Percentiles rank a stretch among this genome's conserved stretches.
These are phyloP conservation scores for Trichoderma lentiforme DNA, from an alignment of 2,329 filamentous ascomycete genomes.

Conservation along the genomic window DNA sequence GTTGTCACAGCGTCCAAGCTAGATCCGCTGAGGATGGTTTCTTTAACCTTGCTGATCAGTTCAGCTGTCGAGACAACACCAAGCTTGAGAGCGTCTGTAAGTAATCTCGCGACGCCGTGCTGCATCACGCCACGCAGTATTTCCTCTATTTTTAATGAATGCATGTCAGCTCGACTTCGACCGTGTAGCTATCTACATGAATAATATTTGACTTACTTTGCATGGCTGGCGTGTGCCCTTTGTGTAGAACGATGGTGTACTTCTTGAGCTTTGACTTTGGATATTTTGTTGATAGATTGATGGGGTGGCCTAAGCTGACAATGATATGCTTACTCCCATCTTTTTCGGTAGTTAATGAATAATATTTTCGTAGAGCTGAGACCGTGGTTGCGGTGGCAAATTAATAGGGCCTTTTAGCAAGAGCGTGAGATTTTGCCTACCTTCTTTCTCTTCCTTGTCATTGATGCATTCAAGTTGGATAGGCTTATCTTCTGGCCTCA, in stretches of 20 bases:
- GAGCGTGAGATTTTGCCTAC: not conserved
- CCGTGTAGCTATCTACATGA: not conserved
- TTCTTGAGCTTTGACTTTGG: not conserved
- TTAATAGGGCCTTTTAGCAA: not conserved
- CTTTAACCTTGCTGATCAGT: conserved; percentile 12
- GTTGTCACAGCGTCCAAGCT: conserved; percentile 2
- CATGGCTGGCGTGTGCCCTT: conserved; percentile 10
- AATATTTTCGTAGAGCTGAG: conserved; percentile 9
- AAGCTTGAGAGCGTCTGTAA: conserved; percentile 14
- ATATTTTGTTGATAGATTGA: conserved; percentile 6
- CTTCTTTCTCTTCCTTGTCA: not conserved
- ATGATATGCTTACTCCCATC: conserved; percentile 10
- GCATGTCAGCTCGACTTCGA: not conserved
- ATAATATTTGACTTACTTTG: conserved; percentile 4
- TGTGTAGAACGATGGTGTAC: conserved; percentile 9
- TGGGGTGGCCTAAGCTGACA: conserved; percentile 12
- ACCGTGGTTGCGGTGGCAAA: not conserved
- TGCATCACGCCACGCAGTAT: conserved; percentile 17
- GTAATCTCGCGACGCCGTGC: conserved; percentile 8
- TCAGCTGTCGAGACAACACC: conserved; percentile 17
- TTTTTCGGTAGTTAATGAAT: not conserved
- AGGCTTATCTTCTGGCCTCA: not conserved
- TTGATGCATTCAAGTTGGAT: conserved; percentile 14
- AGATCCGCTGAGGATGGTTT: conserved; percentile 8
- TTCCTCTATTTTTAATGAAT: not conserved